phyloP scores from a whole-genome alignment of 768 basidiomycete species.

The Amanita rimosa region DNA sequence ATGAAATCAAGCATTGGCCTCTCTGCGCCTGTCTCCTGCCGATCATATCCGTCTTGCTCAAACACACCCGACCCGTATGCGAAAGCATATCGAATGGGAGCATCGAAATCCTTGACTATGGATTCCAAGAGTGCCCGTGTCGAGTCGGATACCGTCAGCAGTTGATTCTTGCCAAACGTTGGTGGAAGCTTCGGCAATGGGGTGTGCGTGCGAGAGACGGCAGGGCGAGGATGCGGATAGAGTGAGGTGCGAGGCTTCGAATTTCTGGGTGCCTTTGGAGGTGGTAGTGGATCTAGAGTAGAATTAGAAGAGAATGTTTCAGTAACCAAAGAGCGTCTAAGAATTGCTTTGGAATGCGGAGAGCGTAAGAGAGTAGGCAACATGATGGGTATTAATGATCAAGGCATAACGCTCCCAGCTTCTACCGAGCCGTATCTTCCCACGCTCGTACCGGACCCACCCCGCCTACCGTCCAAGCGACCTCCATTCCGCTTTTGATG shows the following conservation, averaged over 20 bases:
- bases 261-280: slow-evolving; percentile 12
- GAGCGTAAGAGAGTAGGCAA: slow-evolving; percentile 1
- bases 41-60: slow-evolving; percentile 72
- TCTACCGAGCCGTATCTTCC: not conserved
- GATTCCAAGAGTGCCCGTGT: slow-evolving; percentile 72
- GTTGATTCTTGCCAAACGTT: slow-evolving; percentile 71
- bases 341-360: slow-evolving; percentile 5
- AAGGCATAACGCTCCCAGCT: not conserved
- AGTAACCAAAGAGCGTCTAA: slow-evolving; percentile 31
- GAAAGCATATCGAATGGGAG: slow-evolving; percentile 93
- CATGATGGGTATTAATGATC: slow-evolving; percentile 7
- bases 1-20: slow-evolving; percentile 92
- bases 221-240: slow-evolving; percentile 37
- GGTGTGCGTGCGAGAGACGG: slow-evolving; percentile 22
- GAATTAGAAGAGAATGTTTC: slow-evolving; percentile 25
- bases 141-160: slow-evolving; percentile 67
- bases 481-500: slow-evolving; percentile 68
- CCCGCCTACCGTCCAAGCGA: slow-evolving; percentile 69
- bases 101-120: slow-evolving; percentile 72
- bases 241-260: slow-evolving; percentile 17
- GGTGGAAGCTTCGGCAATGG: slow-evolving; percentile 49
- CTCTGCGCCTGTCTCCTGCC: slow-evolving; percentile 15
- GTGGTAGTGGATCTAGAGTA: slow-evolving; percentile 26
- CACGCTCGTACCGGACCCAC: slow-evolving; percentile 16
- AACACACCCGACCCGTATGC: slow-evolving; percentile 97